A percentile compares a stretch with the other conserved stretches of the same genome.
These are phyloP conservation scores for Gynochthodes officinalis DNA, from an alignment of 257 asterid genomes.

Conservation along the genomic window DNA sequence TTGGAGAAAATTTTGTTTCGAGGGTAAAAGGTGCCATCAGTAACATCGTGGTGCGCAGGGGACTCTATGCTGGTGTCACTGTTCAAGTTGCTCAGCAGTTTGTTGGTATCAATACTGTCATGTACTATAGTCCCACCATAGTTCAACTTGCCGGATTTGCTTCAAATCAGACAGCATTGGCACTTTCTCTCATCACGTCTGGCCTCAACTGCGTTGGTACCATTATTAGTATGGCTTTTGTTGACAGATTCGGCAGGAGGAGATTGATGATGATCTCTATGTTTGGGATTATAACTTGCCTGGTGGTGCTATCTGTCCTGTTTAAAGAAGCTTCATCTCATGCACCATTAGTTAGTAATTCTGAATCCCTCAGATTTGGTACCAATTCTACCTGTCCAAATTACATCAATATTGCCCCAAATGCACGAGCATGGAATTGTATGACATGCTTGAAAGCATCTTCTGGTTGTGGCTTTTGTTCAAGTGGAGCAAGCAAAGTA, in stretches of 20 bases:
- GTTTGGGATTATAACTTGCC: constrained; percentile 59
- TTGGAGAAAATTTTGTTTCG: constrained; percentile 26
- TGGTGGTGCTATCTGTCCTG: constrained; percentile 42
- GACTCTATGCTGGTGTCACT: constrained; percentile 70
- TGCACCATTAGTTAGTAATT: constrained; percentile 39
- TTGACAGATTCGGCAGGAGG: constrained; percentile 68
- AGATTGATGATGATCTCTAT: constrained; percentile 65
- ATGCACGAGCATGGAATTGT: constrained; percentile 50
- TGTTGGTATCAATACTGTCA: constrained; percentile 82
- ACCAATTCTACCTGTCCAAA: constrained; percentile 49
- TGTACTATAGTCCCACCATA: constrained; percentile 87
- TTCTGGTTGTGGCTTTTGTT: constrained; percentile 52
- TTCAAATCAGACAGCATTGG: constrained; percentile 67
- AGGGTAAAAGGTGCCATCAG: constrained; percentile 46
- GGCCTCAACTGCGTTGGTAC: constrained; percentile 75
- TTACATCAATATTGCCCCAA: constrained; percentile 24
- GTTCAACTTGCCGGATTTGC: constrained; percentile 79
- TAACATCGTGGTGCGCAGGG: constrained; percentile 60
- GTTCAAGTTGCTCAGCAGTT: constrained; percentile 86
- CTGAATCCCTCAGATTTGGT: constrained; percentile 55
- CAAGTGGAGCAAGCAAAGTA: constrained; percentile 44
- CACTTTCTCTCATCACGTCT: constrained; percentile 70
- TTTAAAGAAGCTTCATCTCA: constrained; percentile 48
- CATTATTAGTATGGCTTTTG: constrained; percentile 55
- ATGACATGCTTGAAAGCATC: constrained; percentile 46